Conservation (phyloP, 2,329 filamentous ascomycete genomes). For the Aspergillus candidus region DNA sequence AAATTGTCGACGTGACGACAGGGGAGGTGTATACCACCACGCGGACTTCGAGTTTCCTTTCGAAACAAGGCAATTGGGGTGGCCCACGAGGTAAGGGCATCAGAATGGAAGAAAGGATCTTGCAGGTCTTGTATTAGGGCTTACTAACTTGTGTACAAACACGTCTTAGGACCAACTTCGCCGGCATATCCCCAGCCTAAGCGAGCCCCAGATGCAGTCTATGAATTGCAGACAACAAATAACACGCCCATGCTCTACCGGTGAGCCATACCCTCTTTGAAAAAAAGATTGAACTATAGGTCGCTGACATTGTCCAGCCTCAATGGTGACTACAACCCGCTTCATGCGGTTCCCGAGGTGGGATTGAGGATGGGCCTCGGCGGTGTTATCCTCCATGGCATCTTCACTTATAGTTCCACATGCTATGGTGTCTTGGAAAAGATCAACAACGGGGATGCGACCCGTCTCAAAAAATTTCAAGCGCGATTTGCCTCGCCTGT, state of each 20-base stretch:
- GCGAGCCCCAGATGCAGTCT: slow-evolving; percentile 60
- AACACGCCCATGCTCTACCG: slow-evolving; percentile 71
- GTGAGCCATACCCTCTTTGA: too few relatives aligned
- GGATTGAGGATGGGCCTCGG: slow-evolving; percentile 85
- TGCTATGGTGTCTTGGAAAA: too few relatives aligned
- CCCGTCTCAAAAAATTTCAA: too few relatives aligned
- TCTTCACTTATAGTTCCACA: too few relatives aligned
- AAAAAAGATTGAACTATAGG: too few relatives aligned
- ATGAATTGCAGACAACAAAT: slow-evolving; percentile 62
- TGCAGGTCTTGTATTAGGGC: too few relatives aligned
- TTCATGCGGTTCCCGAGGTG: slow-evolving; percentile 78
- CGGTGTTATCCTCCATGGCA: slow-evolving; percentile 78
- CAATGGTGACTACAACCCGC: slow-evolving; percentile 89
- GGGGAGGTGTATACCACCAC: slow-evolving; percentile 66
- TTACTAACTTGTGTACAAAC: too few relatives aligned
- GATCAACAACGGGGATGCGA: too few relatives aligned
- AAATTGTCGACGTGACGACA: slow-evolving; percentile 63
- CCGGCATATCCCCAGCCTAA: slow-evolving; percentile 70
- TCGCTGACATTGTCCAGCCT: slow-evolving; percentile 47
- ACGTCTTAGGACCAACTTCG: slow-evolving; percentile 60
- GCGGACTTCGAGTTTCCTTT: slow-evolving; percentile 67
- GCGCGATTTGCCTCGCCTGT: too few relatives aligned
- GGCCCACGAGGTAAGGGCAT: slow-evolving; percentile 78
- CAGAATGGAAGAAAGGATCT: too few relatives aligned
- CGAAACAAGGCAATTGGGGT: slow-evolving; percentile 73